Conservation (phyloP, 495 filamentous ascomycete species). For the Collariella sp. region DNA sequence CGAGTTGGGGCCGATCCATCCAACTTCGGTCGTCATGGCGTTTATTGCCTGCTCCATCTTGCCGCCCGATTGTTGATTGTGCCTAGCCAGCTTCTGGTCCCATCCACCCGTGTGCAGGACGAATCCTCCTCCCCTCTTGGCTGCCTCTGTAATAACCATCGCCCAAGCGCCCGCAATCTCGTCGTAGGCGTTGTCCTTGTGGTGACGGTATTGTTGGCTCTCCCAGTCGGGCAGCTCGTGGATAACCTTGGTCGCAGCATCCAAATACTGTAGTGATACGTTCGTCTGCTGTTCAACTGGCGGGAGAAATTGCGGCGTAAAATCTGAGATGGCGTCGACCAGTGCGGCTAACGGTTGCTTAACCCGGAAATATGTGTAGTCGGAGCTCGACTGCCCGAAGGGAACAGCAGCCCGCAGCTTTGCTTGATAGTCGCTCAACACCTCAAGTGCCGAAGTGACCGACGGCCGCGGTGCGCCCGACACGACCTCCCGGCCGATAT, state of each 20-base stretch:
- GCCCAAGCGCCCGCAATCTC: conserved; percentile 93
- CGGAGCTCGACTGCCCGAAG: conserved; percentile 72
- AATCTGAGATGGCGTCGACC: conserved; percentile 84
- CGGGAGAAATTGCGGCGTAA: conserved; percentile 89
- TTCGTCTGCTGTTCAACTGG: conserved; percentile 77
- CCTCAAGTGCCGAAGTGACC: conserved; percentile 66
- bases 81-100: conserved; percentile 81
- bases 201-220: conserved; percentile 72
- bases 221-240: conserved; percentile 84
- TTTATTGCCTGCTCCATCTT: conserved; percentile 73
- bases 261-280: conserved; percentile 73
- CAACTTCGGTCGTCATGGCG: conserved; percentile 62
- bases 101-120: conserved; percentile 84
- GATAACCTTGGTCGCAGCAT: conserved; percentile 80
- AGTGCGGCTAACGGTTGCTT: conserved; percentile 70
- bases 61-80: conserved; percentile 80
- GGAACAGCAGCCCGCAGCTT: conserved; percentile 74
- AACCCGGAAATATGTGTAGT: conserved; percentile 93
- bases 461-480: conserved; percentile 76
- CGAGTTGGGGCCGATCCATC: conserved; percentile 59
- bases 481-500: conserved; percentile 72
- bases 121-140: conserved; percentile 86
- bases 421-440: conserved; percentile 72
- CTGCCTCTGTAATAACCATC: conserved; percentile 80
- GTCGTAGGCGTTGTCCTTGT: conserved; percentile 91